phyloP scores from a whole-genome alignment of 2,329 filamentous ascomycete genomes.

The Teratosphaeria destructans region DNA sequence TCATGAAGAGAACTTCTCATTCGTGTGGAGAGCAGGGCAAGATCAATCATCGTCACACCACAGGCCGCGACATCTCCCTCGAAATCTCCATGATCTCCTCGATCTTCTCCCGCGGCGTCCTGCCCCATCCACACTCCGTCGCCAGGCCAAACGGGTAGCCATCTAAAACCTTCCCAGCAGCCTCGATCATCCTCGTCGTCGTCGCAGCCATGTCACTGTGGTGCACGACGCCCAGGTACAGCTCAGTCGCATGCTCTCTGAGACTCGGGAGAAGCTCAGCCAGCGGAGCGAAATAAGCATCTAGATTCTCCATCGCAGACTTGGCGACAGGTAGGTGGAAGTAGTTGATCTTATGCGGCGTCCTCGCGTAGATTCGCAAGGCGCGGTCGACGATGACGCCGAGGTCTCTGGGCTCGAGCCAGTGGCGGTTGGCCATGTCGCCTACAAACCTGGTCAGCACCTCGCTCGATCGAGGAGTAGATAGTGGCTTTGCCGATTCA shows the following conservation, averaged over 20 bases:
- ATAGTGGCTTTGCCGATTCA: not conserved
- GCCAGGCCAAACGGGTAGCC: slow-evolving; percentile 29
- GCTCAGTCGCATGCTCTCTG: slow-evolving; percentile 22
- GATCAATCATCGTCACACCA: not conserved
- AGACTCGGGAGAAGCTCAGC: slow-evolving; percentile 20
- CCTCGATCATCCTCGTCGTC: slow-evolving; percentile 24
- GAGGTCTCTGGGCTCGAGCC: slow-evolving; percentile 32
- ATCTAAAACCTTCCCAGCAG: slow-evolving; percentile 23
- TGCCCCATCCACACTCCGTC: slow-evolving; percentile 34
- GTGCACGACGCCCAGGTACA: slow-evolving; percentile 35
- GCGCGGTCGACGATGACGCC: slow-evolving; percentile 26
- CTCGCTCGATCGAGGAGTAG: not conserved
- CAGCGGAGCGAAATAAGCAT: slow-evolving; percentile 31
- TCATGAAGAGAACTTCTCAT: no score
- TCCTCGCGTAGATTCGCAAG: slow-evolving; percentile 20
- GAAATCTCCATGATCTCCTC: slow-evolving; percentile 15
- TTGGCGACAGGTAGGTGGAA: slow-evolving; percentile 38
- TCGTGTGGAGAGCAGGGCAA: no score
- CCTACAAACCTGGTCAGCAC: slow-evolving; percentile 5
- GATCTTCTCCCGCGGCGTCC: slow-evolving; percentile 24
- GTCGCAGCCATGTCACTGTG: slow-evolving; percentile 30
- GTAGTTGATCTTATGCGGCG: slow-evolving; percentile 28
- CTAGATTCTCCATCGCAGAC: slow-evolving; percentile 24
- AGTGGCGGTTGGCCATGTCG: slow-evolving; percentile 35
- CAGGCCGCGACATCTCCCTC: slow-evolving; percentile 10